Percentiles rank a stretch among this genome's conserved stretches.
phyloP scores from a whole-genome alignment of 2,329 filamentous ascomycete genomes.

The Fusarium multiceps region DNA sequence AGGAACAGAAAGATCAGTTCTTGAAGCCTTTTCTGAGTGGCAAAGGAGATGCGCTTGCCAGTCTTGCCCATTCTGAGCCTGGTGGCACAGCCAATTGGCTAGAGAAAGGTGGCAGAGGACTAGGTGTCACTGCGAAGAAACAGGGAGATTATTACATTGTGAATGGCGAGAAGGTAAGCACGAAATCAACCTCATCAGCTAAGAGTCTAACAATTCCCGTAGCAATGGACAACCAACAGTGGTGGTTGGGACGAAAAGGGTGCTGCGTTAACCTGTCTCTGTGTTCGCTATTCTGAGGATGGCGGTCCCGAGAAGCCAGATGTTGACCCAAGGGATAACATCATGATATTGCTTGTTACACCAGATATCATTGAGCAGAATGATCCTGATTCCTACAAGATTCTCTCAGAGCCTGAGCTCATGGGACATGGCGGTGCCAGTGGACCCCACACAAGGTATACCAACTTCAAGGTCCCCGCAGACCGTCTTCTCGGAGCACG shows the following conservation, averaged over 20 bases:
- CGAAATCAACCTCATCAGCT: too few species aligned
- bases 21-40: slow-evolving; percentile 6
- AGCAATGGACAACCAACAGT: slow-evolving; percentile 16
- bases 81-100: slow-evolving; percentile 9
- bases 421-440: slow-evolving; percentile 2
- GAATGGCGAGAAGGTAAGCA: slow-evolving; percentile 13
- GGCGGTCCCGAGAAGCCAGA: slow-evolving; percentile 6
- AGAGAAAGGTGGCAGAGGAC: slow-evolving; percentile 1
- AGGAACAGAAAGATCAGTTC: neutral
- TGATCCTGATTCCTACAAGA: neutral
- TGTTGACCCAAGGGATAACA: neutral
- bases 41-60: neutral
- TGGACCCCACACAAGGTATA: slow-evolving; percentile 11
- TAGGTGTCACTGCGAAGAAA: neutral
- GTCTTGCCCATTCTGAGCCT: slow-evolving; percentile 12
- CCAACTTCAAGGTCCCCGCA: slow-evolving; percentile 4
- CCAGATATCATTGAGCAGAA: neutral
- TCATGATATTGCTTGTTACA: neutral
- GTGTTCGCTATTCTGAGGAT: neutral
- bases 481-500: neutral
- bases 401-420: slow-evolving; percentile 5
- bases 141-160: neutral
- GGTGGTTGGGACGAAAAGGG: slow-evolving; percentile 13
- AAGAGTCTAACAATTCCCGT: too few species aligned
- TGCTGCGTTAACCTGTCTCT: slow-evolving; percentile 10